Percentiles rank a stretch among this genome's conserved stretches.
phyloP scores from a whole-genome alignment of 257 asterid genomes.

The Leonotis leonurus region DNA sequence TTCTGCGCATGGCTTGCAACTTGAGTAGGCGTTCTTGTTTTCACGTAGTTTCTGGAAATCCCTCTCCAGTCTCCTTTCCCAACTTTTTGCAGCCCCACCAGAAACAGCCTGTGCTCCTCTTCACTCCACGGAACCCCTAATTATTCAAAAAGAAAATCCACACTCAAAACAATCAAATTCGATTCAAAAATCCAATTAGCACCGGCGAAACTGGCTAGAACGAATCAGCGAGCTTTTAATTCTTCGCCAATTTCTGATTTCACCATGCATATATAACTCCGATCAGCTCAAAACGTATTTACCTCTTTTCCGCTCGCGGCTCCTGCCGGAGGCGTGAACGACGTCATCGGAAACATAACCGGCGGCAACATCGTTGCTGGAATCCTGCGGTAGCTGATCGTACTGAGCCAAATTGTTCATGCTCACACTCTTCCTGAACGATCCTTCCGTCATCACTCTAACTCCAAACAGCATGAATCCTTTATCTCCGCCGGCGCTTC shows the following conservation, averaged over 20 bases:
- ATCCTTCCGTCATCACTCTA: slow-evolving; percentile 61
- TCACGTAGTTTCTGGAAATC: slow-evolving; percentile 85
- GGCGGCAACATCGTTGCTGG: slow-evolving; percentile 44
- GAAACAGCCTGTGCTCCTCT: slow-evolving; percentile 81
- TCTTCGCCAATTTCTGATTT: neutral
- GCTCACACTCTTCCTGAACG: slow-evolving; percentile 80
- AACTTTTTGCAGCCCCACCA: slow-evolving; percentile 80
- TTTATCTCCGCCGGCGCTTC: no score
- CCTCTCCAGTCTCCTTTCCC: slow-evolving; percentile 99
- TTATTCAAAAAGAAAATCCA: neutral
- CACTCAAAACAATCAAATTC: neutral
- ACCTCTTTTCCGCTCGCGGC: slow-evolving; percentile 87
- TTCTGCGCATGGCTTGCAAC: slow-evolving; percentile 99
- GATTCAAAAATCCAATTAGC: neutral
- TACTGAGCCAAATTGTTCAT: slow-evolving; percentile 77
- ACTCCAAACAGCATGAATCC: slow-evolving; percentile 97
- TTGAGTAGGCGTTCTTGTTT: slow-evolving; percentile 90
- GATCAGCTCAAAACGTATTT: slow-evolving; percentile 3
- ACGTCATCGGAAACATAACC: slow-evolving; percentile 93
- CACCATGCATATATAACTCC: no score
- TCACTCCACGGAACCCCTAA: slow-evolving; percentile 96
- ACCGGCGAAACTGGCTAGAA: no score
- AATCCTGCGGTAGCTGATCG: slow-evolving; percentile 56
- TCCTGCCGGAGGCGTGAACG: slow-evolving; percentile 79
- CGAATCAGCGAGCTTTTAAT: no score